These are phyloP conservation scores for Esteya vermicola DNA, from an alignment of 2,329 filamentous ascomycete species.

Conservation along the genomic window DNA sequence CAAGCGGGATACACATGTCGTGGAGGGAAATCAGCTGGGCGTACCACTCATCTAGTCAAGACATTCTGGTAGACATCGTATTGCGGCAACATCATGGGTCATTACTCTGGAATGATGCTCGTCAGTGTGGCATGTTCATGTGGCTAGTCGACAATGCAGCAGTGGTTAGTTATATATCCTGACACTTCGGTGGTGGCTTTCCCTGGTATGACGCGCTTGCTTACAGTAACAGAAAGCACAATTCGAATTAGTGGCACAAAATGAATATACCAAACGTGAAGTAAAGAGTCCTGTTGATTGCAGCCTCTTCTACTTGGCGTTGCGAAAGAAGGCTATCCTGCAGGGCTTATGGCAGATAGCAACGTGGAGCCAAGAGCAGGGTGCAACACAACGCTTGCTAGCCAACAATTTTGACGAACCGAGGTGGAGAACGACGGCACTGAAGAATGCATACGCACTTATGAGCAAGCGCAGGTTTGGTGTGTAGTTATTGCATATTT, in stretches of 20 bases:
- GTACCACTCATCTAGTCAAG: conserved; percentile 72
- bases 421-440: conserved; percentile 74
- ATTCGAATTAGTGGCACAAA: conserved; percentile 82
- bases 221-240: conserved; percentile 43
- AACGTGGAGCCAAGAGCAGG: conserved; percentile 74
- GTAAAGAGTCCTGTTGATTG: conserved; percentile 85
- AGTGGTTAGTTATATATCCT: conserved; percentile 40
- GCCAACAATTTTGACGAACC: conserved; percentile 82
- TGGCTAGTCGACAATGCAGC: conserved; percentile 72
- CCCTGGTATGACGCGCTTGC: background rate
- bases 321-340: conserved; percentile 80
- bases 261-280: conserved; percentile 81
- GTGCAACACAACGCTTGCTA: conserved; percentile 62
- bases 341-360: conserved; percentile 93
- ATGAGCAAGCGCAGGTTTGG: conserved; percentile 81
- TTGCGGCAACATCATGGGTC: conserved; percentile 64
- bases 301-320: conserved; percentile 77
- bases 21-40: conserved; percentile 80
- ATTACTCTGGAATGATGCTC: conserved; percentile 72
- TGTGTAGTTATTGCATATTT: no score
- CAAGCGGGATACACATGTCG: conserved; percentile 50
- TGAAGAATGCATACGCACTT: conserved; percentile 93
- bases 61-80: conserved; percentile 77
- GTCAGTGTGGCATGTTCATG: conserved; percentile 84
- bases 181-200: no score